These are phyloP conservation scores for Hemileccinum rubropunctum DNA, from an alignment of 768 basidiomycete genomes.

Conservation along the genomic window DNA sequence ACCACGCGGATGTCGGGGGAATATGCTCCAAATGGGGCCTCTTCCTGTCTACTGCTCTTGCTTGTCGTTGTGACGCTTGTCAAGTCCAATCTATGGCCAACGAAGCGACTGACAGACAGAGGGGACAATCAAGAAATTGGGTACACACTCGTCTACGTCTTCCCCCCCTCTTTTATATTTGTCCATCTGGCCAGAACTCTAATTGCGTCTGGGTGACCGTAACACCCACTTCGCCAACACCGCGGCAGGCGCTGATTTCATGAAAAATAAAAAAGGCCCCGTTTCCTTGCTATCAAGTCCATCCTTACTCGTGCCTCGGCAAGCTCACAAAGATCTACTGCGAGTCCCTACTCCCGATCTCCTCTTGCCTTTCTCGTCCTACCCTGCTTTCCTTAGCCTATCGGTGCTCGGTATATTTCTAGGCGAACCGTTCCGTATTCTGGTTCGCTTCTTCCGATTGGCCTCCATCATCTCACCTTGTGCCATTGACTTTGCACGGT, in stretches of 20 bases:
- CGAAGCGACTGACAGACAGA: neutral
- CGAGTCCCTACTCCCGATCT: constrained; percentile 17
- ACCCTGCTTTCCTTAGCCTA: constrained; percentile 34
- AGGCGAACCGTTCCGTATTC: constrained; percentile 46
- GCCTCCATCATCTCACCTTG: constrained; percentile 36
- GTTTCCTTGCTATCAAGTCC: constrained; percentile 29
- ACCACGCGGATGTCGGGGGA: too few relatives aligned
- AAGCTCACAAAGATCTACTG: constrained; percentile 23
- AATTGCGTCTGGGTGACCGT: constrained; percentile 25
- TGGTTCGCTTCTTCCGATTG: constrained; percentile 47
- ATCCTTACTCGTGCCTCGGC: constrained; percentile 28
- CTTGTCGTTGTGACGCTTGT: too few relatives aligned
- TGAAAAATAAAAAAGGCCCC: constrained; percentile 30
- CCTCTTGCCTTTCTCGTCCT: constrained; percentile 31
- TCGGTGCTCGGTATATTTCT: constrained; percentile 40
- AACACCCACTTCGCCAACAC: constrained; percentile 24
- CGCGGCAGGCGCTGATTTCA: constrained; percentile 28
- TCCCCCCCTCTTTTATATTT: constrained; percentile 30
- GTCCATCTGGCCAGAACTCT: constrained; percentile 27
- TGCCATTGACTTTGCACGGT: constrained; percentile 31
- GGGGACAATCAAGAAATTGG: constrained; percentile 10
- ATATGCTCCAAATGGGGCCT: too few relatives aligned
- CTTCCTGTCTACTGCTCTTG: too few relatives aligned
- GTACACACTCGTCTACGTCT: constrained; percentile 10
- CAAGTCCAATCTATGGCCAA: too few relatives aligned